A percentile compares a stretch with the other conserved stretches of the same genome.
These are phyloP conservation scores for Monilinia aucupariae DNA, from an alignment of 2,329 filamentous ascomycete species.

Conservation along the genomic window DNA sequence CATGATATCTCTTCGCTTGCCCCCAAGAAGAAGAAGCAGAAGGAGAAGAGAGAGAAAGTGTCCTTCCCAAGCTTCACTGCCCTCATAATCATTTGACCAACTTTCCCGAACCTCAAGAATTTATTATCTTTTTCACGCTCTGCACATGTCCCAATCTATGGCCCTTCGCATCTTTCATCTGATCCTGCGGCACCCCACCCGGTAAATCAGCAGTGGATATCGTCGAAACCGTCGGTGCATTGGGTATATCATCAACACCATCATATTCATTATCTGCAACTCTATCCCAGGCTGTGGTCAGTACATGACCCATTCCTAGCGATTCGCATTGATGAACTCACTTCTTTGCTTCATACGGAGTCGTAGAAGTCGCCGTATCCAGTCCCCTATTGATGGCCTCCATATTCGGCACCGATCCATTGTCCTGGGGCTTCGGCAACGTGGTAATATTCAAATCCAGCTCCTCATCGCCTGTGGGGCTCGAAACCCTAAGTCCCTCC, in stretches of 20 bases:
- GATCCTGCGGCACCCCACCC: slow-evolving; percentile 38
- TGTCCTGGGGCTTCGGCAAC: slow-evolving; percentile 24
- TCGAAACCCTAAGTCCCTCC: slow-evolving; percentile 29
- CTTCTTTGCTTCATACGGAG: slow-evolving; percentile 24
- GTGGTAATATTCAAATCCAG: slow-evolving; percentile 23
- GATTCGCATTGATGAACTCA: slow-evolving; percentile 16
- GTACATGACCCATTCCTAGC: neutral
- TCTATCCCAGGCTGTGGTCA: neutral
- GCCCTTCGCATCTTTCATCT: slow-evolving; percentile 28
- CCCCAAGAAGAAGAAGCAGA: neutral
- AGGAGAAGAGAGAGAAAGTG: neutral
- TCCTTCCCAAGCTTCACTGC: neutral
- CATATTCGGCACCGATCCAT: slow-evolving; percentile 25
- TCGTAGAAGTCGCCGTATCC: slow-evolving; percentile 32
- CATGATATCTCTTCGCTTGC: neutral
- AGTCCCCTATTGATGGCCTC: slow-evolving; percentile 25
- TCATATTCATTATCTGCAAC: neutral
- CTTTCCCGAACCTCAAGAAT: neutral
- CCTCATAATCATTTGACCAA: neutral
- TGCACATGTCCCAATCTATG: slow-evolving; percentile 28
- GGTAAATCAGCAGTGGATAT: slow-evolving; percentile 40
- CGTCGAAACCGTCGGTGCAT: neutral
- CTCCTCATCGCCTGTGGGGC: slow-evolving; percentile 29
- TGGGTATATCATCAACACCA: neutral
- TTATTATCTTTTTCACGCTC: slow-evolving; percentile 22